A percentile compares a stretch with the other conserved stretches of the same genome.
These are phyloP conservation scores for Austroboletus eburneus DNA, from an alignment of 768 basidiomycete species.

Conservation along the genomic window DNA sequence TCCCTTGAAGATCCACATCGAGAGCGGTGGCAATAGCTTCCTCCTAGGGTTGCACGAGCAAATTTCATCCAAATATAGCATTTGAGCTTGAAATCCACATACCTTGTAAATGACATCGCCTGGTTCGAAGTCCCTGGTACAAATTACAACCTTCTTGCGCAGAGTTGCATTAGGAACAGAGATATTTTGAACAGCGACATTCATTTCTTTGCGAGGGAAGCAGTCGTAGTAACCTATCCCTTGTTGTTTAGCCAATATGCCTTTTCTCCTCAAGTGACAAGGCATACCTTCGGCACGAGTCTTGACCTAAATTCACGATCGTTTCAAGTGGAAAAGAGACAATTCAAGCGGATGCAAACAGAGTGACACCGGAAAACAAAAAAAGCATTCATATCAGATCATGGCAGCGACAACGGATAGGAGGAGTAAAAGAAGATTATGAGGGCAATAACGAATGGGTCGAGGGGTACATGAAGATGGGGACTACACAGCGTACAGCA, in stretches of 20 bases:
- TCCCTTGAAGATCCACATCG: slow-evolving; percentile 65
- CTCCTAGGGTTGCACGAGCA: slow-evolving; percentile 47
- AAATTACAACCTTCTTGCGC: slow-evolving; percentile 54
- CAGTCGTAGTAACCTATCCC: slow-evolving; percentile 65
- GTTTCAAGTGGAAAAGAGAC: slow-evolving; percentile 6
- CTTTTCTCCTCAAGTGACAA: slow-evolving; percentile 7
- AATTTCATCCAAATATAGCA: no score
- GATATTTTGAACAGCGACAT: slow-evolving; percentile 55
- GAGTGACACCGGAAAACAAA: slow-evolving; percentile 22
- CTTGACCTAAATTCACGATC: slow-evolving; percentile 48
- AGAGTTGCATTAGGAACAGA: slow-evolving; percentile 24
- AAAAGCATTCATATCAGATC: slow-evolving; percentile 62
- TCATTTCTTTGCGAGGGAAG: slow-evolving; percentile 72
- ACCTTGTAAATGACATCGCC: slow-evolving; percentile 82
- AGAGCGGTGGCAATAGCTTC: slow-evolving; percentile 66
- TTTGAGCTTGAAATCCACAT: no score
- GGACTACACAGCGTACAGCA: slow-evolving; percentile 31
- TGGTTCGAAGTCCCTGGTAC: slow-evolving; percentile 59
- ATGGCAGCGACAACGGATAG: slow-evolving; percentile 22
- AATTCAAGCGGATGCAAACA: slow-evolving; percentile 17
- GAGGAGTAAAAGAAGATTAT: no score
- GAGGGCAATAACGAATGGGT: slow-evolving; percentile 12
- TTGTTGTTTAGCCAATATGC: slow-evolving; percentile 15
- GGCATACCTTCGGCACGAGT: slow-evolving; percentile 72
- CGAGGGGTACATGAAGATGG: slow-evolving; percentile 23